These are phyloP conservation scores for Leccinum disarticulatum DNA, from an alignment of 768 basidiomycete species.

Conservation along the genomic window DNA sequence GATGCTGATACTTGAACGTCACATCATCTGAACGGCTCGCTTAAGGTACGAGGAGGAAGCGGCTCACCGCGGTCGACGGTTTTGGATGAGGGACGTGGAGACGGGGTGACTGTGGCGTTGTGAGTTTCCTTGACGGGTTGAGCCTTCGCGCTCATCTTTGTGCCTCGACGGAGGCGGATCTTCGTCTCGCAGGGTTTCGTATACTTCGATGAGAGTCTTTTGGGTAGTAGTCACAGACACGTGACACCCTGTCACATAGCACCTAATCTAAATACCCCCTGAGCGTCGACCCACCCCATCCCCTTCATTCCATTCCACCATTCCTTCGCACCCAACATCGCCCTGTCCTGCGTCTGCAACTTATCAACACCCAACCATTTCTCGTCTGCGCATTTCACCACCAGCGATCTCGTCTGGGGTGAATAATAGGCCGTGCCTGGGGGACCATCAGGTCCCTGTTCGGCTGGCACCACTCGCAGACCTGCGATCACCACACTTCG, in stretches of 20 bases:
- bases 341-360: conserved; percentile 63
- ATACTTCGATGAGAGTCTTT: neutral
- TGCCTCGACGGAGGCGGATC: conserved; percentile 17
- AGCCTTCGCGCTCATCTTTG: conserved; percentile 20
- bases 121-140: conserved; percentile 19
- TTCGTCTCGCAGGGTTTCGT: conserved; percentile 4
- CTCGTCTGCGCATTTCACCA: conserved; percentile 55
- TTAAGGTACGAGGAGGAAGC: neutral
- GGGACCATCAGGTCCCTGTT: neutral
- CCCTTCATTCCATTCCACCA: conserved; percentile 77
- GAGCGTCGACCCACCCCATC: conserved; percentile 24
- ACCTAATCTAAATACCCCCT: conserved; percentile 15
- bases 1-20: conserved; percentile 40
- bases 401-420: conserved; percentile 37
- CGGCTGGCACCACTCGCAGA: conserved; percentile 11
- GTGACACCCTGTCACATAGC: conserved; percentile 8
- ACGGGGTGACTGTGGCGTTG: conserved; percentile 12
- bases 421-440: conserved; percentile 49
- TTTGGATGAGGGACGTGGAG: conserved; percentile 18
- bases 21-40: neutral
- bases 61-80: conserved; percentile 33
- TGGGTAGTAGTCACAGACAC: too few species aligned
- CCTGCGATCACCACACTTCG: conserved; percentile 25
- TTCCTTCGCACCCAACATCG: conserved; percentile 53
- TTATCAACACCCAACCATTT: conserved; percentile 52